Evolutionary conservation across 2,329 filamentous ascomycete genomes (phyloP), one percentile per base, ranked within the genome.

Genomic region (Apiospora marii): DNA sequence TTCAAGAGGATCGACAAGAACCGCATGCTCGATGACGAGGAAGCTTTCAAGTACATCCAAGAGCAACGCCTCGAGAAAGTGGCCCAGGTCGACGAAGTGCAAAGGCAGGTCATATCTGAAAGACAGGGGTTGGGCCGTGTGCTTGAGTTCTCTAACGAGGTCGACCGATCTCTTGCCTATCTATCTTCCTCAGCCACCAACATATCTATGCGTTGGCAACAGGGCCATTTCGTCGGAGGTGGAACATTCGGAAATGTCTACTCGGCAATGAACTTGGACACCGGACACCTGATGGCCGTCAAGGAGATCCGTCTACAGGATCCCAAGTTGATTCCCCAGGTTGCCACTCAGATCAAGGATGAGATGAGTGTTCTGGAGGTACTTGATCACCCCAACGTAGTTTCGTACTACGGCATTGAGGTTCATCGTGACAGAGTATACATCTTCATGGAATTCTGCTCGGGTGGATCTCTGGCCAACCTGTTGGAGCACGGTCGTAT

Each of bases 381-480:
- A 0, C 88, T 99, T 67, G 95, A 99, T 79, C 96, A 99, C 80
- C 96, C 96, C 30, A 99, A 99, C 80, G 94, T 99, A 74, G 97
- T 99, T 30, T 96, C 95, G 13, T 99, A 99, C 83, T 96, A 96
- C 80, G 96, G 96, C 73, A 98, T 99, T 79, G 96, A 99, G 82
- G 96, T 98, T 3, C 96, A 99, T 83, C 91, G 96, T 75, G 96
- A 99, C 86, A 96, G 98, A 80, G 96, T 99, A n/a, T 99, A 98
- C 83, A 98, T 99, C 77, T 99, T 99, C 82, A 99, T 99, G 96
- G 96, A 99, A 83, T 98, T 97, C 83, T 99, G 96, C 82, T 97
- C 95, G 5, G 96, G 96, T 70, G 96, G 96, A 27, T 98, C 96
- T 22, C 87, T 99, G 68, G 95, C 96, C 58, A 93, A 90, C 69